These are phyloP conservation scores for Eimeria tenella DNA, from an alignment of 169 alveolate species.

Conservation along the genomic window DNA sequence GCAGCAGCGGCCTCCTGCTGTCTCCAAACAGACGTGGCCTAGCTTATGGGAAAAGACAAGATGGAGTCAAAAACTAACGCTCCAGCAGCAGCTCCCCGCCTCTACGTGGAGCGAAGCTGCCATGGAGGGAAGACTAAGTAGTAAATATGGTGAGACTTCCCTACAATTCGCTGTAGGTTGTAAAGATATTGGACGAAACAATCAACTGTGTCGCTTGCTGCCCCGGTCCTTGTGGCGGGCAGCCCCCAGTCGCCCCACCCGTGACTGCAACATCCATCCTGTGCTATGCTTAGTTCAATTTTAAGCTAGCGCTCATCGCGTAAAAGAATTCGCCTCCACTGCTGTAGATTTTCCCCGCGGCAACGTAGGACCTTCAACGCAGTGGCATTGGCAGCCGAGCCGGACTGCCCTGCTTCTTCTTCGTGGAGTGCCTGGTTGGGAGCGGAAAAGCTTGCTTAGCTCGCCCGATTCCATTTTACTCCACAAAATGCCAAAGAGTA, in stretches of 20 bases:
- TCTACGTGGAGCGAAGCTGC: not conserved
- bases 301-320: not conserved
- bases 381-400: no score
- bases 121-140: not conserved
- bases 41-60: no score
- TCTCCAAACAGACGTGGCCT: no score
- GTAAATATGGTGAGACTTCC: no score
- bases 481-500: no score
- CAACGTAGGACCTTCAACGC: not conserved
- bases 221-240: slow-evolving; percentile 60
- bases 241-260: slow-evolving; percentile 35
- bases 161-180: no score
- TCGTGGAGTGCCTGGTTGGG: no score
- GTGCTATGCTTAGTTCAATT: not conserved
- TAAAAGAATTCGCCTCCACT: not conserved
- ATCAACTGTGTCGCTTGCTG: slow-evolving; percentile 40
- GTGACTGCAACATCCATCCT: slow-evolving; percentile 5
- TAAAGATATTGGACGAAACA: not conserved
- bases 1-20: slow-evolving; percentile 21
- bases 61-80: not conserved
- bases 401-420: no score
- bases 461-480: no score
- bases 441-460: no score
- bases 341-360: not conserved
- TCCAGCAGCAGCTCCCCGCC: not conserved